phyloP scores from a whole-genome alignment of 305 asterid species.

The Stenogyne calaminthoides region DNA sequence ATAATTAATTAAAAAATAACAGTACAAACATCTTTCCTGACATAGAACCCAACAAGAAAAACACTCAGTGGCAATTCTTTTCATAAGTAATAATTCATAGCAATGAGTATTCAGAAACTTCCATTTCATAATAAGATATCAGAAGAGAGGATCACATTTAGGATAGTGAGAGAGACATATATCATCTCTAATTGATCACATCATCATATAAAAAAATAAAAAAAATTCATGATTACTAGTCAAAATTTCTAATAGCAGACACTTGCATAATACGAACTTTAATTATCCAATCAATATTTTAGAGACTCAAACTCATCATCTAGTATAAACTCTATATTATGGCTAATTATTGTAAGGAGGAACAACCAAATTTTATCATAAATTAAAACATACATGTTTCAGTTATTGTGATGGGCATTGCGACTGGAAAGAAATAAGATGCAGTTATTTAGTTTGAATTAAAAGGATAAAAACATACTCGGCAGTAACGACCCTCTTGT shows the following conservation, averaged over 20 bases:
- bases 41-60: conserved; percentile 12
- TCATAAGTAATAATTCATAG: neutral
- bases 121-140: neutral
- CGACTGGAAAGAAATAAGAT: too few relatives aligned
- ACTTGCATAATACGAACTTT: neutral
- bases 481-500: too few relatives aligned
- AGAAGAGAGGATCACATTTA: neutral
- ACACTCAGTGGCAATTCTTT: neutral
- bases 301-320: too few relatives aligned
- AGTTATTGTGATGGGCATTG: too few relatives aligned
- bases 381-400: too few relatives aligned
- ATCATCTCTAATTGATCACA: neutral
- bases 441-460: too few relatives aligned
- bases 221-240: neutral
- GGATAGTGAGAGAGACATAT: neutral
- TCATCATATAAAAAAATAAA: too few relatives aligned
- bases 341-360: too few relatives aligned
- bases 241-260: neutral
- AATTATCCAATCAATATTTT: too few relatives aligned
- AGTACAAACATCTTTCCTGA: neutral
- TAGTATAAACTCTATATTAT: too few relatives aligned
- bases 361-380: too few relatives aligned
- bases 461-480: too few relatives aligned
- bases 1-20: neutral
- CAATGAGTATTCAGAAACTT: conserved; percentile 5